phyloP scores from a whole-genome alignment of 257 asterid genomes.

The Nicotiana paniculata region DNA sequence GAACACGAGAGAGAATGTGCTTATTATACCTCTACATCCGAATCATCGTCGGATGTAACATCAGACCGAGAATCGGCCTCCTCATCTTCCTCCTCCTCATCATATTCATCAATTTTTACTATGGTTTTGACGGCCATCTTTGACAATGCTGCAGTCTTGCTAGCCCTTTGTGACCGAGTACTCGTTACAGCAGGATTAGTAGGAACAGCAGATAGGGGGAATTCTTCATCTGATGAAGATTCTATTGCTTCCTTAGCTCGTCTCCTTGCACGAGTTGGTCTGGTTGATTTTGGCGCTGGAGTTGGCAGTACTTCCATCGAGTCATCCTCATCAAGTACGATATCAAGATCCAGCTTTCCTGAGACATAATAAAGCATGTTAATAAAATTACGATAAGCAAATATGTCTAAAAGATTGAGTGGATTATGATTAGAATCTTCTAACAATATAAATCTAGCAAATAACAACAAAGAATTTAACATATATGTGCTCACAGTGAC shows the following conservation, averaged over 20 bases:
- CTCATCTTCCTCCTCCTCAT: constrained; percentile 26
- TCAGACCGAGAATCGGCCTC: constrained; percentile 44
- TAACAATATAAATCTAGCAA: background rate
- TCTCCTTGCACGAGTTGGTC: constrained; percentile 45
- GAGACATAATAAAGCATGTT: background rate
- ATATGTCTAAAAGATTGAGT: background rate
- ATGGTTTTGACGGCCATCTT: constrained; percentile 45
- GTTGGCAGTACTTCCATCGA: constrained; percentile 54
- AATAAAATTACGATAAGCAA: background rate
- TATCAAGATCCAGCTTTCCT: constrained; percentile 56
- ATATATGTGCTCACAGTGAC: background rate
- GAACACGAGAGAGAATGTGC: background rate
- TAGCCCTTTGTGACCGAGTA: constrained; percentile 77
- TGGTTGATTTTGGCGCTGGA: constrained; percentile 55
- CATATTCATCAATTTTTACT: constrained; percentile 46
- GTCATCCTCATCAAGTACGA: constrained; percentile 38
- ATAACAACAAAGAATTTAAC: background rate
- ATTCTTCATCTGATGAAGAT: constrained; percentile 56
- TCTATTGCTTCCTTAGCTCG: constrained; percentile 38
- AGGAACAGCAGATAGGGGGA: constrained; percentile 54
- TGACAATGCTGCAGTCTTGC: constrained; percentile 85
- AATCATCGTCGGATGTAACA: constrained; percentile 56
- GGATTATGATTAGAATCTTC: no score
- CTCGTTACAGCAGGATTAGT: constrained; percentile 28
- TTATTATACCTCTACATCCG: background rate